A percentile compares a stretch with the other conserved stretches of the same genome.
phyloP scores from a whole-genome alignment of 768 basidiomycete genomes.

The Obba rivulosa region DNA sequence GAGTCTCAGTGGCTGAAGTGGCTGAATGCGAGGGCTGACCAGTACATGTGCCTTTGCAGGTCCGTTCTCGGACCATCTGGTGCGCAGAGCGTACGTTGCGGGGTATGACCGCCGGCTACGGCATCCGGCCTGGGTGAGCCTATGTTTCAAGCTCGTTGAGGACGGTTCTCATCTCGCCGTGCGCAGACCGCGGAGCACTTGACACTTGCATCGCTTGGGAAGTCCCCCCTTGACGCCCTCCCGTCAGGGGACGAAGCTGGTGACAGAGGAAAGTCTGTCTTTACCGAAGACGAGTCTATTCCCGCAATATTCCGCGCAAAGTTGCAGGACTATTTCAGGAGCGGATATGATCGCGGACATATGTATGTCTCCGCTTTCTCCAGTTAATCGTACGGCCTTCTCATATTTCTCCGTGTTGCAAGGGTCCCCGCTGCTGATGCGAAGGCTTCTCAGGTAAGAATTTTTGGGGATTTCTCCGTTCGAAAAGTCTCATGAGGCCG shows the following conservation, averaged over 20 bases:
- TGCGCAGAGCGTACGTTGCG: slow-evolving; percentile 79
- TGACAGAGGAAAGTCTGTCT: slow-evolving; percentile 72
- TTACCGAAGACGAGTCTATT: slow-evolving; percentile 77
- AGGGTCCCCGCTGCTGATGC: slow-evolving; percentile 98
- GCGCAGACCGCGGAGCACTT: slow-evolving; percentile 91
- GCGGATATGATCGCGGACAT: slow-evolving; percentile 95
- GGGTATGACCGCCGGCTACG: slow-evolving; percentile 87
- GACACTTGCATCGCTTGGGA: slow-evolving; percentile 68
- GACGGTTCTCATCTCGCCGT: neutral
- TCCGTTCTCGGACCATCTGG: slow-evolving; percentile 74
- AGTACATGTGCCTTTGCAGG: slow-evolving; percentile 38
- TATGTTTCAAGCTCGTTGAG: neutral
- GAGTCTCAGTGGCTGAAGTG: slow-evolving; percentile 24
- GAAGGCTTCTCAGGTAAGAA: slow-evolving; percentile 70
- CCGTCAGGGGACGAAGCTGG: slow-evolving; percentile 38
- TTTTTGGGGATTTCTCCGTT: neutral
- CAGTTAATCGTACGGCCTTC: neutral
- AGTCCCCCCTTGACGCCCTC: slow-evolving; percentile 32
- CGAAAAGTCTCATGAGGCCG: neutral
- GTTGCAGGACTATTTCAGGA: slow-evolving; percentile 84
- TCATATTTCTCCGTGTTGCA: neutral
- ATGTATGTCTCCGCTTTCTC: slow-evolving; percentile 52
- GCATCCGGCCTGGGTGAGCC: slow-evolving; percentile 88
- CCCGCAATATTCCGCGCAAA: slow-evolving; percentile 77
- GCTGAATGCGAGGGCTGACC: neutral